Evolutionary conservation across 2,329 filamentous ascomycete species (phyloP), one percentile per base, ranked within the genome.

Genomic region (Pseudogymnoascus sp.): DNA sequence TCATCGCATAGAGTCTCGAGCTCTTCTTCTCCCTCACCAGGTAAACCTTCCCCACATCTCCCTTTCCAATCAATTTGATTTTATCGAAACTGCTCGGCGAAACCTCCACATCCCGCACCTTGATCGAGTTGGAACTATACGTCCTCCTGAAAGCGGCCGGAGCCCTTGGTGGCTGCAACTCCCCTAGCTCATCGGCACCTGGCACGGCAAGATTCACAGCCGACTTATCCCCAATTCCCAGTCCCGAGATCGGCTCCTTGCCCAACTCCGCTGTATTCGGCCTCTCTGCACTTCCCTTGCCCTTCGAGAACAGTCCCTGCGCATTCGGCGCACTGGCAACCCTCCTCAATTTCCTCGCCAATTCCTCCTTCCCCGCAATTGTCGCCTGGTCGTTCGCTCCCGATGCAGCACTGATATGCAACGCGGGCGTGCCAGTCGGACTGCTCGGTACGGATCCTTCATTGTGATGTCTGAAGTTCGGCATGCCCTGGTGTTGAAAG

Each of bases 121-220:
- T 99, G 81, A 99, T 99, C 41, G 95, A 98, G 76, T 98, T 99
- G 68, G 93, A 97, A 77, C 95, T 98, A 76, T 99, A 99, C 2
- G 95, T 99, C 74, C 95, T 85, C 72, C 95, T 84, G 78, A 97
- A 99, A 19, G 91, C 87, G 59, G 91, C 81, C 16, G 85, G 82
- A 67, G 88, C 84, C 70, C 87, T 85, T 1, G 85, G 82, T 3
- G 87, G 83, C 37, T 91, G 81, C 64, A 92, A 83, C 60, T 84
- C 82, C 62, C 82, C 81, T 14, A 89, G 77, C 71, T 86, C 83
- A 59, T 78, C 73, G 61, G 79, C 76, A 35, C 53, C 53, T 19
- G 79, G 75, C 8, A 79, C 70, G 14, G 73, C 69, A 33, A 81
- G 74, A 46, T 78, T 73, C 19, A 76, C 68, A n/a, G 73, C 72